Evolutionary conservation across 23 red algal genomes (phyloP), one percentile per base, ranked within the genome.

Genomic region (Gracilaria caudata): DNA sequence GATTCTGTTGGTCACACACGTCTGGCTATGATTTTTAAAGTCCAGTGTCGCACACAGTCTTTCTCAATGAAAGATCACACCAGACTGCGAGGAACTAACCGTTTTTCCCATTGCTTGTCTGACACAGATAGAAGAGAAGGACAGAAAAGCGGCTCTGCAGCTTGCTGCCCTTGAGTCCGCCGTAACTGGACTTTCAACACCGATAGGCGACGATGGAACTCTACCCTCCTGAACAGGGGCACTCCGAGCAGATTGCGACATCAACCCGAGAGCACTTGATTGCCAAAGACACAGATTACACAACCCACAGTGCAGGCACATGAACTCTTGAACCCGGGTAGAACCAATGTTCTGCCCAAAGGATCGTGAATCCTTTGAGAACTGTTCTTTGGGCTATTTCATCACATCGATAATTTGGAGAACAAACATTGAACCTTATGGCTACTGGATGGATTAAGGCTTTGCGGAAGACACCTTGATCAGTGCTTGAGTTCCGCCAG

Each of bases 41-140:
- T n/a, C 45, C 7, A 49, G 45, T 9, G 45, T 6, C 28, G 28
- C 57, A 60, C 1, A 2, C 57, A 0, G 13, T 3, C 3, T 29
- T 8, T 36, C 36, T 7, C 61, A 11, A 7, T 35, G 2, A 66
- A 36, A 66, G 14, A 66, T 6, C 61, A 36, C 2, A 37, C 26
- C 14, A 12, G 4, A 32, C 24, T 32, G 25, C n/a, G 24, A 7
- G 3, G 58, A 21, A 32, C n/a, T 64, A 66, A 66, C 61, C 35
- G 23, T 9, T 14, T 11, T 35, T 35, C 26, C 0, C 9, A 29
- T 66, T 66, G 29, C 61, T 66, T 66, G 26, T 36, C 1, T 14
- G 29, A 35, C 54, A 54, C 61, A 79, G 85, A 78, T 89, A 24
- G 85, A 89, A 44, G 85, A 89, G 26, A 78, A 79, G 37, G 85